Conservation (phyloP, 139 green algal genomes). For the Closterium sp. region DNA sequence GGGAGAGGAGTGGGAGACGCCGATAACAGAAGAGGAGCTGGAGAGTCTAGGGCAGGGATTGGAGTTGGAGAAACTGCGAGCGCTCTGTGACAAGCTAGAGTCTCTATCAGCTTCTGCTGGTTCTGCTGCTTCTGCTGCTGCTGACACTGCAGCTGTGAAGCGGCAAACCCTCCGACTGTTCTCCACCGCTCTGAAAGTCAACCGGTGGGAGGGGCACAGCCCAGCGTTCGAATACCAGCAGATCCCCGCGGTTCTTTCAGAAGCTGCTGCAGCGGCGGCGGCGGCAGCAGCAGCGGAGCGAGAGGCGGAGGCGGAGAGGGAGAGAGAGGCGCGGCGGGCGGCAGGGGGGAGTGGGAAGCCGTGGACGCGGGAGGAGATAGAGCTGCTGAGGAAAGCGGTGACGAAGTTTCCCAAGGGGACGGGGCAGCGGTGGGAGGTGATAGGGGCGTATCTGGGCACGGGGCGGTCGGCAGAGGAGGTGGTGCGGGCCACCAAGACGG, state of each 20-base stretch:
- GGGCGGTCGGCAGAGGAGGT: constrained; percentile 42
- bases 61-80: not conserved
- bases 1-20: not conserved
- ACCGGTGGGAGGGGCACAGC: not conserved
- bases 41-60: not conserved
- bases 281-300: constrained; percentile 19
- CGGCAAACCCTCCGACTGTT: not conserved
- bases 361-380: constrained; percentile 83
- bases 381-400: constrained; percentile 89
- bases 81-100: not conserved
- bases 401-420: constrained; percentile 80
- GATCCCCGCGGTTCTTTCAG: not conserved
- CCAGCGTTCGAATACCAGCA: not conserved
- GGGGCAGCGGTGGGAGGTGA: constrained; percentile 46
- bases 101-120: not conserved
- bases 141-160: not conserved
- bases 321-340: constrained; percentile 21
- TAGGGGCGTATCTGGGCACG: constrained; percentile 18
- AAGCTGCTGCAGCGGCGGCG: not conserved
- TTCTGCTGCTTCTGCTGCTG: not conserved
- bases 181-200: not conserved
- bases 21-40: not conserved
- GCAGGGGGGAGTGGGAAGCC: constrained; percentile 52
- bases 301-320: not conserved
- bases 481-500: constrained; percentile 31